A percentile compares a stretch with the other conserved stretches of the same genome.
These are phyloP conservation scores for Scytalidium sp. DNA, from an alignment of 2,329 filamentous ascomycete genomes.

Conservation along the genomic window DNA sequence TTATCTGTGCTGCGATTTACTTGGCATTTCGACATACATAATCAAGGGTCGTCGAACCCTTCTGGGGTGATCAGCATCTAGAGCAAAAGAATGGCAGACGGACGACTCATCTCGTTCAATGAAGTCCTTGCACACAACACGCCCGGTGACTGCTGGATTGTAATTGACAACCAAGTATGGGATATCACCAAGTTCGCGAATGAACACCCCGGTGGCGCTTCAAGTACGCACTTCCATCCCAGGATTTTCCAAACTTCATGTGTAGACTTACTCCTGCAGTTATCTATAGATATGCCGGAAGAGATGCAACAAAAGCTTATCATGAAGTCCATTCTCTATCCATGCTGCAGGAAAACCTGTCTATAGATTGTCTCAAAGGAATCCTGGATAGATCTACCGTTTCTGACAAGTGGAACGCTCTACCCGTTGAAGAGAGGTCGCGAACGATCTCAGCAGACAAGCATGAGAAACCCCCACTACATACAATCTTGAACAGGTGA, in stretches of 20 bases:
- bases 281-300: constrained; percentile 44
- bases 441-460: constrained; percentile 7
- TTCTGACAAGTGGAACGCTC: constrained; percentile 43
- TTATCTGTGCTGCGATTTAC: background rate
- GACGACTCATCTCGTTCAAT: background rate
- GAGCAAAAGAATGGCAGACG: background rate
- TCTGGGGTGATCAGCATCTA: background rate
- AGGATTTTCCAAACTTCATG: background rate
- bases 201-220: constrained; percentile 55
- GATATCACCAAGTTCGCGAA: constrained; percentile 61
- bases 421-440: constrained; percentile 32
- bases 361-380: constrained; percentile 36
- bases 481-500: constrained; percentile 43
- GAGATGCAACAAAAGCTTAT: constrained; percentile 49
- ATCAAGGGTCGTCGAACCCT: background rate
- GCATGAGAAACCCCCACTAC: constrained; percentile 30
- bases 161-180: constrained; percentile 63
- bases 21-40: background rate
- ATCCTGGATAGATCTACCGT: constrained; percentile 32
- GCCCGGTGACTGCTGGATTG: constrained; percentile 57
- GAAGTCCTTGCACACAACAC: constrained; percentile 35
- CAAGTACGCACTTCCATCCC: constrained; percentile 32
- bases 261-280: constrained; percentile 23
- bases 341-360: constrained; percentile 37
- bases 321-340: constrained; percentile 43